phyloP scores from a whole-genome alignment of 2,329 filamentous ascomycete species.

The Beauveria caledonica region DNA sequence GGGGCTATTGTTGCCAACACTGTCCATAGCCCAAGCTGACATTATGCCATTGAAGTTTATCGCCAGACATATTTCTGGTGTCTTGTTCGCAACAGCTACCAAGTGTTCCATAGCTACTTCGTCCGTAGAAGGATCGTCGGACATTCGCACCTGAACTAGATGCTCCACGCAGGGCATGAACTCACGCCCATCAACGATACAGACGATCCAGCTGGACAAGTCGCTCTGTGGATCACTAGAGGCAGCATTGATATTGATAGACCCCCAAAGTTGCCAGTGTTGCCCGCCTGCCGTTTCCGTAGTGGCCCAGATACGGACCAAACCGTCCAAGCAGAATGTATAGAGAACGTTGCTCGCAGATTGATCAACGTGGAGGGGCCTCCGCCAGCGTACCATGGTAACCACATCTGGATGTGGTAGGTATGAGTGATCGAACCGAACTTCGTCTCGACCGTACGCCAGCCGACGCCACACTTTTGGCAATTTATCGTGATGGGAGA shows the following conservation, averaged over 20 bases:
- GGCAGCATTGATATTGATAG: constrained; percentile 66
- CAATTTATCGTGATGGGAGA: constrained; percentile 68
- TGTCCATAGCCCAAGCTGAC: constrained; percentile 89
- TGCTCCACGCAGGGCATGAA: constrained; percentile 70
- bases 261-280: constrained; percentile 69
- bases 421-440: constrained; percentile 85
- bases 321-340: constrained; percentile 74
- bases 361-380: constrained; percentile 68
- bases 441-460: constrained; percentile 73
- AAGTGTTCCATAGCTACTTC: constrained; percentile 74
- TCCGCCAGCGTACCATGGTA: constrained; percentile 80
- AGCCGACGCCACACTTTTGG: constrained; percentile 90
- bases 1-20: constrained; percentile 63
- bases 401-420: constrained; percentile 75
- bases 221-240: constrained; percentile 41
- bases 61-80: constrained; percentile 79
- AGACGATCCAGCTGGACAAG: constrained; percentile 38
- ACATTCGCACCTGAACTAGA: constrained; percentile 54
- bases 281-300: constrained; percentile 64
- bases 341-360: constrained; percentile 81
- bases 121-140: constrained; percentile 49
- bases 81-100: constrained; percentile 75
- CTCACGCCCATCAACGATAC: constrained; percentile 75
- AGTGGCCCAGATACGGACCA: constrained; percentile 75
- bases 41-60: constrained; percentile 78